A percentile compares a stretch with the other conserved stretches of the same genome.
phyloP scores from a whole-genome alignment of 177 flowering plant species.

The Vitis hybrid region DNA sequence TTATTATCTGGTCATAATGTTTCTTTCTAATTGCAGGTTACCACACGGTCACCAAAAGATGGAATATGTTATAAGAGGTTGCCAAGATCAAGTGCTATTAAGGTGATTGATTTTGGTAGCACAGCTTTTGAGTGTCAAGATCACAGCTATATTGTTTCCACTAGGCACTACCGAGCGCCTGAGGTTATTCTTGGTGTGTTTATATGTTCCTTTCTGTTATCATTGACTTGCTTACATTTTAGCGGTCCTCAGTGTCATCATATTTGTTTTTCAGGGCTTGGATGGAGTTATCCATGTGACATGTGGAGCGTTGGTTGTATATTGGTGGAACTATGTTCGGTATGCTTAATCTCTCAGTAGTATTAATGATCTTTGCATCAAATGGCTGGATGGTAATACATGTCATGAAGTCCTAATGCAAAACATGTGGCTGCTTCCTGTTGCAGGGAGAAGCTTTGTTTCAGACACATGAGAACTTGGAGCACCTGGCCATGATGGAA shows the following conservation, averaged over 20 bases:
- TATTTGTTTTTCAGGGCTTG: conserved; percentile 47
- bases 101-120: conserved; percentile 88
- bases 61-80: conserved; percentile 52
- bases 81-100: conserved; percentile 79
- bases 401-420: not conserved
- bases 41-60: conserved; percentile 47
- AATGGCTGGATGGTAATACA: not conserved
- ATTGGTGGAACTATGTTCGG: conserved; percentile 78
- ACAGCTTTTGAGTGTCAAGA: conserved; percentile 61
- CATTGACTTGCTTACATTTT: not conserved
- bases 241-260: not conserved
- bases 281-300: conserved; percentile 87
- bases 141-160: conserved; percentile 74
- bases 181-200: conserved; percentile 79
- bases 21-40: conserved; percentile 29
- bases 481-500: conserved; percentile 41
- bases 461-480: conserved; percentile 38
- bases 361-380: not conserved
- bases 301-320: conserved; percentile 90
- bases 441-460: conserved; percentile 54
- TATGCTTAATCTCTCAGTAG: conserved; percentile 23
- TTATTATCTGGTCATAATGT: not conserved
- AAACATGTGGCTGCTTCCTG: too few relatives aligned
- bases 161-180: conserved; percentile 87
- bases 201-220: not conserved